Conservation (phyloP, 179 eudicot genomes). For the Beta lomatogona region DNA sequence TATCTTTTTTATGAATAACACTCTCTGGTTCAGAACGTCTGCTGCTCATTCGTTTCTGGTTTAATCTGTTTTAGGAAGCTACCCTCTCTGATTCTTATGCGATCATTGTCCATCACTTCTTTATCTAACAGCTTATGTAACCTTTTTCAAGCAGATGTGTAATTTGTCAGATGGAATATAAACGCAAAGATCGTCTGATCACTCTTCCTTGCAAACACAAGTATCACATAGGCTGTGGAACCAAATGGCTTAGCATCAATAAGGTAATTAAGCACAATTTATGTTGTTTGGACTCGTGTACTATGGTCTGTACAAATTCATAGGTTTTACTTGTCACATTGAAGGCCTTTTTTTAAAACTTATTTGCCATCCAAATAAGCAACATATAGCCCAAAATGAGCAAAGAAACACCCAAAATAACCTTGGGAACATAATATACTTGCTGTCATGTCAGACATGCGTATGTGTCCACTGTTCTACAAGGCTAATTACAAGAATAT, state of each 20-base stretch:
- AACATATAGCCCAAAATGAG: no score
- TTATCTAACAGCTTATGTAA: slow-evolving; percentile 4
- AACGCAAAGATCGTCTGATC: slow-evolving; percentile 66
- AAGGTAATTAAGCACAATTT: slow-evolving; percentile 54
- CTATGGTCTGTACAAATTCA: no score
- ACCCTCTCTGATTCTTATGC: neutral
- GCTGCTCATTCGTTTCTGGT: neutral
- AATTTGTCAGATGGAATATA: slow-evolving; percentile 95
- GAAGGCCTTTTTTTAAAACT: no score
- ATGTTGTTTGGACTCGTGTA: no score
- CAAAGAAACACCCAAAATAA: no score
- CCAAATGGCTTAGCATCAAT: slow-evolving; percentile 91
- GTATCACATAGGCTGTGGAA: slow-evolving; percentile 79
- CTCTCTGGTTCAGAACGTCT: neutral
- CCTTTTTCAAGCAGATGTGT: slow-evolving; percentile 63
- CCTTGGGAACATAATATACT: no score
- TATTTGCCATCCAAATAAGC: no score
- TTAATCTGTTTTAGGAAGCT: neutral
- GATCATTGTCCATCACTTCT: neutral
- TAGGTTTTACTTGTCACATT: no score
- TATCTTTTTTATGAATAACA: neutral
- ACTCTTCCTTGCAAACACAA: slow-evolving; percentile 91
- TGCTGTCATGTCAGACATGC: no score
- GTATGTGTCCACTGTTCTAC: no score
- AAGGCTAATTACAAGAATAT: no score